Evolutionary conservation across 768 basidiomycete genomes (phyloP).

Genomic region (Phaeotremella skinneri): DNA sequence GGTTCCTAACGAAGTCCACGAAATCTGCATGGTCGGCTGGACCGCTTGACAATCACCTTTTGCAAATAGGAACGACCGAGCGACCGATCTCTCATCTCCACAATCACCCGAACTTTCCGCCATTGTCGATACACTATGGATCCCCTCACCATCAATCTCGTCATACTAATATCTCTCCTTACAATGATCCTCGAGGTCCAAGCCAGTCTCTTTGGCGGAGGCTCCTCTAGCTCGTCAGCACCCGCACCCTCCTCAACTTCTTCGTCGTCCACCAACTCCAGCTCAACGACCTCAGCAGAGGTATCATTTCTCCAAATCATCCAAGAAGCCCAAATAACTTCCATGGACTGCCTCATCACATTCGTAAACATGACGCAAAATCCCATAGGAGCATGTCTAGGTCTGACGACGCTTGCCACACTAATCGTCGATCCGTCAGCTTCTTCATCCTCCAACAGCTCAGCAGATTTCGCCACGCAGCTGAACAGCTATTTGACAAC

Average conservation of each 20-base stretch:
- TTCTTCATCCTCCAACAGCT: constrained; percentile 8
- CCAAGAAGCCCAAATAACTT: constrained; percentile 36
- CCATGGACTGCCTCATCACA: constrained; percentile 46
- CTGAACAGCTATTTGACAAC: constrained; percentile 33
- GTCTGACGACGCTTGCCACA: constrained; percentile 31
- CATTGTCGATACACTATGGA: too few relatives aligned
- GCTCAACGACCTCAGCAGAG: constrained; percentile 8
- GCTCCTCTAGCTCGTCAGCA: background rate
- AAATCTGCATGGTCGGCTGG: too few relatives aligned
- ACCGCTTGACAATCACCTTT: too few relatives aligned
- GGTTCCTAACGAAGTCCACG: too few relatives aligned
- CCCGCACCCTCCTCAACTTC: background rate
- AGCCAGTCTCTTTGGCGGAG: constrained; percentile 2
- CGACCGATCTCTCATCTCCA: too few relatives aligned
- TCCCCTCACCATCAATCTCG: constrained; percentile 1
- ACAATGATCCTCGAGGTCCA: too few relatives aligned
- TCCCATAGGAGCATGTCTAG: constrained; percentile 43
- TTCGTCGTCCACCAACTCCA: background rate
- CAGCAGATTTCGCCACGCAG: constrained; percentile 34
- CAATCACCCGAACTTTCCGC: too few relatives aligned
- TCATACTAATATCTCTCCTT: background rate
- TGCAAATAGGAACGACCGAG: too few relatives aligned
- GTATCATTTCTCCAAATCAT: constrained; percentile 40
- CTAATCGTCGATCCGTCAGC: constrained; percentile 29
- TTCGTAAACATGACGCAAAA: constrained; percentile 47